Evolutionary conservation across 1,139 yeast genomes (phyloP), one percentile per base, ranked within the genome.

Genomic region (Geotrichum klebahnii): DNA sequence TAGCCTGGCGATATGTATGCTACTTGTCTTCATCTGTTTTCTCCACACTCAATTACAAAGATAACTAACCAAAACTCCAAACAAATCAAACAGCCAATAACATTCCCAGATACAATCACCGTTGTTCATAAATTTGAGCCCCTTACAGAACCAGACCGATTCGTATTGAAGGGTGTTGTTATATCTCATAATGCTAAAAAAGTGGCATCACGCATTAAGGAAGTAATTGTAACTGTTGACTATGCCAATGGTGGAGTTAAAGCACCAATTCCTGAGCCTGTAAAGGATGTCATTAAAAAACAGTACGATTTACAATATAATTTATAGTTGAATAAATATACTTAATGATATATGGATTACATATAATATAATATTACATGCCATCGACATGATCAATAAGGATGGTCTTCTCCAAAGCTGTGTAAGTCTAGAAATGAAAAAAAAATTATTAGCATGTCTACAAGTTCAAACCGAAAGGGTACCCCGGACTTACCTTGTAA

Each of bases 181-280:
- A 59, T 67, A n/a, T 64, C 68, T 43, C 70, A 67, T 51, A 55
- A 54, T 9, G 67, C 67, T 14, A 56, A 56, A 32, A 61, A 61
- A 44, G 68, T 67, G 12, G 70, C 70, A 1, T 67, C 70, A 5
- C 55, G 70, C 23, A 64, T 67, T 37, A 52, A 51, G 3, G 70
- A 67, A 49, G 58, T 59, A 17, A 57, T 65, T 44, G 70, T 67
- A 9, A 64, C 69, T 1, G 68, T 66, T 4, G 68, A 67, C 47
- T 65, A 66, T 50, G 38, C 52, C 19, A 56, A 59, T 14, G 67
- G 65, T 3, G 67, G 67, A 1, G 51, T 49, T 42, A 67, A 66
- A 51, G 62, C 67, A 2, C 61, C 65, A 0, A 59, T 67, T 20
- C 70, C 70, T 0, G 59, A 48, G 1, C 29, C 22, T 2, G 55